Base-by-base conservation (phyloP, 768 basidiomycete genomes). In the Gautieria morchelliformis region DNA sequence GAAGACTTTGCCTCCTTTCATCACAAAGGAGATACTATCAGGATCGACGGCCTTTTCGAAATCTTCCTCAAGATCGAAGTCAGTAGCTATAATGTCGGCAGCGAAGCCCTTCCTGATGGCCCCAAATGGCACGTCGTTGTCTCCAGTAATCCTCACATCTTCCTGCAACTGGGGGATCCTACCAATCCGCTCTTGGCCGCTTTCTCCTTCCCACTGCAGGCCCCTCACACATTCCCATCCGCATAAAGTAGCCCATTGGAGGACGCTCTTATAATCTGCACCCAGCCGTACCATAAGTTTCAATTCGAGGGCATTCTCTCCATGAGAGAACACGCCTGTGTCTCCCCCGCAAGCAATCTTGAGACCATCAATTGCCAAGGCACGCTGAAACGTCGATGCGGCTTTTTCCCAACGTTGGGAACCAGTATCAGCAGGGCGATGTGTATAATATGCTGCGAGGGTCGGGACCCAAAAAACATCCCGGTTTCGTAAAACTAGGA, bases 321-420 rank as follows among this genome's bases (percentile, higher is more conserved):
- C 83, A 63, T 84, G 84, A 17, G 76, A 62, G 65, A 85, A 85
- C 2, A 77, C 75, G 9, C 83, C 84, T 2, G 83, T 85, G 66
- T 85, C 82, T 1, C 83, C 82, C 7, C 83, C 83, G 63, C 79
- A 80, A 7, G 81, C 81, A 52, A 85, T 73, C 53, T 74, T 72
- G 10, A 77, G 73, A 60, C 76, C 68, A 0, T 72, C 74, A 3
- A 66, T 62, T 44, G 68, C 67, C 6, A 84, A 63, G 12, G 76
- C 81, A 5, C 68, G 66, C 53, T 68, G 61, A 70, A 87, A 85
- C 4, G 73, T 72, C 9, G 59, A 60, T 39, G 62, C 60, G 5
- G 70, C 70, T 37, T 59, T 62, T 52, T 70, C 70, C 81, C 79
- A 83, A 24, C 66, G 54, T 32, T 12, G n/a, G 1, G 49, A 33